Evolutionary conservation across 768 basidiomycete species (phyloP).

Genomic region (Pholiota microspora): DNA sequence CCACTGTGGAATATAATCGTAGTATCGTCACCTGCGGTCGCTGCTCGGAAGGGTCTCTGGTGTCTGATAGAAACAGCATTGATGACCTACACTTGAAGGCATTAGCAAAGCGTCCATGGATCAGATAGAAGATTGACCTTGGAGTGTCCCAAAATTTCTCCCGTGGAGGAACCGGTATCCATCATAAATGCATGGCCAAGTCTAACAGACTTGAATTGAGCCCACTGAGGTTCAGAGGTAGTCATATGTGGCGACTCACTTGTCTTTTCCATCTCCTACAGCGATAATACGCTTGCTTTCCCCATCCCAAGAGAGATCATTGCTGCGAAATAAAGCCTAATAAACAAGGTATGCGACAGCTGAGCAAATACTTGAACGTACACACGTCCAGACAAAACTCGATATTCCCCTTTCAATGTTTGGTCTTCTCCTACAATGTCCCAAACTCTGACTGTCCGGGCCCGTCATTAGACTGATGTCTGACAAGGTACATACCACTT

Average conservation of each 20-base stretch:
- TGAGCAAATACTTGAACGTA: constrained; percentile 34
- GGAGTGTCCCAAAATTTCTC: constrained; percentile 86
- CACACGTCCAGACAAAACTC: constrained; percentile 71
- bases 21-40: constrained; percentile 84
- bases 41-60: constrained; percentile 89
- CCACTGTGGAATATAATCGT: constrained; percentile 83
- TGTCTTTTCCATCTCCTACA: constrained; percentile 90
- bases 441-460: constrained; percentile 77
- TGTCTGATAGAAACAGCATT: constrained; percentile 88
- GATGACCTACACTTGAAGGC: constrained; percentile 50
- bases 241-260: constrained; percentile 39
- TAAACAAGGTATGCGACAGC: not conserved
- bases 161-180: constrained; percentile 80
- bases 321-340: constrained; percentile 43
- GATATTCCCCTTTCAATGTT: constrained; percentile 77
- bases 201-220: constrained; percentile 34
- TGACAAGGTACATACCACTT: not conserved
- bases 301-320: constrained; percentile 95
- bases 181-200: constrained; percentile 84
- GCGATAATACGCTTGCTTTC: constrained; percentile 96
- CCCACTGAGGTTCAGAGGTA: not conserved
- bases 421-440: constrained; percentile 88
- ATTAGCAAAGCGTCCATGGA: not conserved
- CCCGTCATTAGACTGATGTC: not conserved
- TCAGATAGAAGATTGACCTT: constrained; percentile 54